Base-by-base conservation (phyloP, 495 filamentous ascomycete species). In the Aspergillus sparsus region DNA sequence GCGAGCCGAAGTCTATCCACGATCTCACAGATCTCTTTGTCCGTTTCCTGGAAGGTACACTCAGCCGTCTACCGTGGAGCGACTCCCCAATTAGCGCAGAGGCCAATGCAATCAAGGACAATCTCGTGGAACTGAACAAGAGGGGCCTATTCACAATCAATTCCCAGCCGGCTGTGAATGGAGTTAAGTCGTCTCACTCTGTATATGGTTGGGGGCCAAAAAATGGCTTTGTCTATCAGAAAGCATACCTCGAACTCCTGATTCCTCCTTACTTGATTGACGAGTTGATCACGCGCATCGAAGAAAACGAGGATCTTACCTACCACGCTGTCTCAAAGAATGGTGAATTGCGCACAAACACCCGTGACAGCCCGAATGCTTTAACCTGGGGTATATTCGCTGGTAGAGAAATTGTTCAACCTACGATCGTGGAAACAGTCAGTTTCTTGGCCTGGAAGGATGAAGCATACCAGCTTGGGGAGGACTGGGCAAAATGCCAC, bases 371-470 rank as follows among this genome's bases (percentile, higher is more conserved):
- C 12, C 95, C 95, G 27, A 99, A 98, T 66, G 95, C 95, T 10
- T 87, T 99, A 51, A 99, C 95, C 5, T 99, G 95, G 95, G 95
- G 95, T 74, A 96, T 98, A 46, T 99, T 97, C 78, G 93, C 95
- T 10, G 94, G 94, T 36, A 94, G 97, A 70, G 95, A 99, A 73
- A 97, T 99, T 68, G 92, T 99, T 46, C 95, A 99, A 71, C 95
- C 95, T 10, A 99, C 95, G n/a, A 95, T 99, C 61, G 93, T 98
- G 49, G 95, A 99, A 76, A 96, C 91, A 7, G 86, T 98, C 73
- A 94, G 90, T 75, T 99, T 99, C 83, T 74, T 99, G 55, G 95
- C 95, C 31, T 99, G 95, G 95, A 96, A 96, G 78, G 95, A 99
- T 63, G 95, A 99, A 71, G 96, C 96, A 13, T 99, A 87, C 76